Conservation (phyloP, 2,329 filamentous ascomycete genomes). For the Calonectria pauciramosa region DNA sequence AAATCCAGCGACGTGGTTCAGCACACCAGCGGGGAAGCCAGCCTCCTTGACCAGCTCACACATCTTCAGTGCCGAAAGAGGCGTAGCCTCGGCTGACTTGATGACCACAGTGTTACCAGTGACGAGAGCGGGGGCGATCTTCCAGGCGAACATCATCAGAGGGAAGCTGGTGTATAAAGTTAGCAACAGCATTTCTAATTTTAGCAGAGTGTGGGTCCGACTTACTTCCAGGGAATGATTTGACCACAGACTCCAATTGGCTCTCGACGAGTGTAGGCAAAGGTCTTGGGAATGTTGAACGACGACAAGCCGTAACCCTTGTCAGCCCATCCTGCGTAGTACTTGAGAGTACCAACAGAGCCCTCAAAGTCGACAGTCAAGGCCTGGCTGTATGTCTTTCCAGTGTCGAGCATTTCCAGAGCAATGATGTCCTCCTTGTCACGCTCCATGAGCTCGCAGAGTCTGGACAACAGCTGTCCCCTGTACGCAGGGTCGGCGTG, state of each 20-base stretch:
- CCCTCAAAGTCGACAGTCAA: constrained; percentile 6
- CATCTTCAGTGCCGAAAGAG: constrained; percentile 74
- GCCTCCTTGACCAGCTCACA: constrained; percentile 78
- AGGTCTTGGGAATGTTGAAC: constrained; percentile 9
- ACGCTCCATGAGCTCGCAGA: constrained; percentile 15
- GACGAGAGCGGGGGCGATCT: constrained; percentile 80
- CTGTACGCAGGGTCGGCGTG: not conserved
- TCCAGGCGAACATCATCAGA: constrained; percentile 68
- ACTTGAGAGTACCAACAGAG: constrained; percentile 9
- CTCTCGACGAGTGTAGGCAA: constrained; percentile 19
- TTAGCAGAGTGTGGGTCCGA: not conserved
- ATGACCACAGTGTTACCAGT: constrained; percentile 75
- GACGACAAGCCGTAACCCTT: constrained; percentile 10
- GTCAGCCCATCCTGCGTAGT: constrained; percentile 24
- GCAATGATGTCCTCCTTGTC: constrained; percentile 13
- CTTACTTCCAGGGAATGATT: constrained; percentile 28
- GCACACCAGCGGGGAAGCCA: constrained; percentile 82
- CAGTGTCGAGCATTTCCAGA: constrained; percentile 11
- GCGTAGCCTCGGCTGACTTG: constrained; percentile 78
- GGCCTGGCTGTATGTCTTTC: constrained; percentile 15
- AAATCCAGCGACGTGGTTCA: constrained; percentile 82
- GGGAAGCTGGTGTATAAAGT: constrained; percentile 68
- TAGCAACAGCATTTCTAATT: not conserved
- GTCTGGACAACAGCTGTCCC: not conserved
- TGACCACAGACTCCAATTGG: constrained; percentile 27